A percentile compares a stretch with the other conserved stretches of the same genome.
These are phyloP conservation scores for Fusarium transvaalense DNA, from an alignment of 2,329 filamentous ascomycete species.

Conservation along the genomic window DNA sequence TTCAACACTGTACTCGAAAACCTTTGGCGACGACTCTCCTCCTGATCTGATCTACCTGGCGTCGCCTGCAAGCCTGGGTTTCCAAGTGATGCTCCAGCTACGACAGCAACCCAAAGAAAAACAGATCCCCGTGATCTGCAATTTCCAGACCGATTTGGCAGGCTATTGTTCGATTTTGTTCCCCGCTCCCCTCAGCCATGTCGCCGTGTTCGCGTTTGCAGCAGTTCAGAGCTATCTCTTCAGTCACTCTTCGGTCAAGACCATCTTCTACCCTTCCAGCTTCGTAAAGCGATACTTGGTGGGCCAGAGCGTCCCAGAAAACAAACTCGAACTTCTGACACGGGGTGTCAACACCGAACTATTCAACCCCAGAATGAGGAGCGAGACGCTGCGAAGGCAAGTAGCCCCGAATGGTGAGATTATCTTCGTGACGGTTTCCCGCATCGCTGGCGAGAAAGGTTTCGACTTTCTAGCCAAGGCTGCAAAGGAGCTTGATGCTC, in stretches of 20 bases:
- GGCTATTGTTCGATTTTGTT: constrained; percentile 79
- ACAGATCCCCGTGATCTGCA: constrained; percentile 72
- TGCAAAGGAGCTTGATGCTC: constrained; percentile 65
- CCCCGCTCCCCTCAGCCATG: constrained; percentile 68
- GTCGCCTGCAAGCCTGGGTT: constrained; percentile 76
- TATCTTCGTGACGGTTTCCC: constrained; percentile 74
- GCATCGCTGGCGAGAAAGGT: constrained; percentile 77
- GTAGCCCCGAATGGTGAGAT: constrained; percentile 73
- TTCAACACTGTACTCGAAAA: constrained; percentile 69
- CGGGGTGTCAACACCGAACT: constrained; percentile 74
- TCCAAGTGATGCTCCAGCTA: constrained; percentile 77
- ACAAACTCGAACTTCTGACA: constrained; percentile 71
- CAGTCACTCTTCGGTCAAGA: constrained; percentile 69
- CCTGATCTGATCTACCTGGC: constrained; percentile 79
- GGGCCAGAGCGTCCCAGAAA: constrained; percentile 64
- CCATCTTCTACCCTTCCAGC: constrained; percentile 76
- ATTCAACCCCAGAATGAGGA: constrained; percentile 68
- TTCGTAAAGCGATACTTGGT: constrained; percentile 73
- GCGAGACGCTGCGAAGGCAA: constrained; percentile 62
- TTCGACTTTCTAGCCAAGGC: constrained; percentile 74
- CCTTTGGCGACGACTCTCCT: constrained; percentile 63
- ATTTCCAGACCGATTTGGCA: constrained; percentile 78
- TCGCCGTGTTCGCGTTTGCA: constrained; percentile 72
- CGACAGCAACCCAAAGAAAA: constrained; percentile 67
- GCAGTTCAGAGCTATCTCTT: constrained; percentile 76